These are phyloP conservation scores for Eustoma russellianum DNA, from an alignment of 257 asterid genomes.

Conservation along the genomic window DNA sequence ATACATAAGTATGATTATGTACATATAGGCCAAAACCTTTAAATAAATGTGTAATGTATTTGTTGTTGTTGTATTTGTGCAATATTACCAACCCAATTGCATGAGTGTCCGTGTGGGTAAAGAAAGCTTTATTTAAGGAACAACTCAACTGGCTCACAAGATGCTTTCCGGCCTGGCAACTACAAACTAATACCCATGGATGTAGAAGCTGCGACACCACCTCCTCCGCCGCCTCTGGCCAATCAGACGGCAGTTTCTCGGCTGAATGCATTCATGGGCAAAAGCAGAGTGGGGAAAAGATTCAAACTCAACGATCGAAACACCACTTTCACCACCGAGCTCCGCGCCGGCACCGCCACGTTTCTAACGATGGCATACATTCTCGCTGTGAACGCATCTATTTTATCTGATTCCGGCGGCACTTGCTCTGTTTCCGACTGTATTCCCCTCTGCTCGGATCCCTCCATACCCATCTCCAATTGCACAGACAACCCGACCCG, in stretches of 20 bases:
- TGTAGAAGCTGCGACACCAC: conserved; percentile 31
- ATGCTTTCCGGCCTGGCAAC: too few species aligned
- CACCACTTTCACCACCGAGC: conserved; percentile 87
- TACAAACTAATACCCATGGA: conserved; percentile 26
- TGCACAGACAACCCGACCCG: conserved; percentile 35
- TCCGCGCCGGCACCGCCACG: conserved; percentile 97
- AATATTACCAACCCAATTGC: too few species aligned
- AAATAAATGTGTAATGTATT: too few species aligned
- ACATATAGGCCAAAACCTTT: too few species aligned
- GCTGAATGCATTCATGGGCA: conserved; percentile 49
- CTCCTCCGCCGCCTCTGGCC: too few species aligned
- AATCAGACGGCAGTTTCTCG: conserved; percentile 24
- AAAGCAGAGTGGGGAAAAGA: conserved; percentile 42
- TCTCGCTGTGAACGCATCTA: conserved; percentile 95
- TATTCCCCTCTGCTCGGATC: conserved; percentile 61
- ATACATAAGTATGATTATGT: too few species aligned
- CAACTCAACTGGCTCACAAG: too few species aligned
- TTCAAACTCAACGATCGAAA: conserved; percentile 74
- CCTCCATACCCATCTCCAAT: conserved; percentile 28
- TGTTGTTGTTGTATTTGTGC: too few species aligned
- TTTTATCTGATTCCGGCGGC: conserved; percentile 86
- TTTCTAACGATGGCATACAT: conserved; percentile 98
- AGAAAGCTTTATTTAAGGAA: too few species aligned
- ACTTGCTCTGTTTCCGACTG: conserved; percentile 90
- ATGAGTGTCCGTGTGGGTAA: too few species aligned